These are phyloP conservation scores for Nicotiana knightiana DNA, from an alignment of 257 asterid genomes.

Conservation along the genomic window DNA sequence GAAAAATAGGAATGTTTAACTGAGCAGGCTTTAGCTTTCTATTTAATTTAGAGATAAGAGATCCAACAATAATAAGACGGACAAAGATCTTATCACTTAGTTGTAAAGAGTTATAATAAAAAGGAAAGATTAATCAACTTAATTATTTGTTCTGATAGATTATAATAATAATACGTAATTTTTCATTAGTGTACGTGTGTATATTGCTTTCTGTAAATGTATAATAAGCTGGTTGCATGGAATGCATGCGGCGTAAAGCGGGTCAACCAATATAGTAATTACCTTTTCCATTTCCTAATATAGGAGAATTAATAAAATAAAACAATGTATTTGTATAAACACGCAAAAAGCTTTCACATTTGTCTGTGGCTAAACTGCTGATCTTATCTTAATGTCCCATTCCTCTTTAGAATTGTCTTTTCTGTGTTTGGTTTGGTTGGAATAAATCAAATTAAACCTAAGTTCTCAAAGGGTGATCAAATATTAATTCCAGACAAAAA, in stretches of 20 bases:
- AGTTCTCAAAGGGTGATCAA: no score
- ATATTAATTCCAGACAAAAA: no score
- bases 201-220: background rate
- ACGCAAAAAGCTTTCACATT: conserved; percentile 2
- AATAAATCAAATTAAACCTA: background rate
- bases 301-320: background rate
- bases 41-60: no score
- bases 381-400: background rate
- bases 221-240: conserved; percentile 10
- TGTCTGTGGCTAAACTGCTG: conserved; percentile 10
- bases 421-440: background rate
- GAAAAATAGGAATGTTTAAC: no score
- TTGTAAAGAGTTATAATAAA: no score
- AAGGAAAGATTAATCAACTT: no score
- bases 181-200: background rate
- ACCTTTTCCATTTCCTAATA: background rate
- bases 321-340: background rate
- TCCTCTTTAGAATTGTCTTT: conserved; percentile 9
- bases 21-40: no score
- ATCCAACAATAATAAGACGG: no score
- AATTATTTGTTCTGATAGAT: no score
- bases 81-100: no score
- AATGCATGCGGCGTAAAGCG: conserved; percentile 35
- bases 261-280: background rate
- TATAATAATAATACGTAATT: background rate